Conservation (phyloP, 305 asterid genomes). For the Solanum hybrid region DNA sequence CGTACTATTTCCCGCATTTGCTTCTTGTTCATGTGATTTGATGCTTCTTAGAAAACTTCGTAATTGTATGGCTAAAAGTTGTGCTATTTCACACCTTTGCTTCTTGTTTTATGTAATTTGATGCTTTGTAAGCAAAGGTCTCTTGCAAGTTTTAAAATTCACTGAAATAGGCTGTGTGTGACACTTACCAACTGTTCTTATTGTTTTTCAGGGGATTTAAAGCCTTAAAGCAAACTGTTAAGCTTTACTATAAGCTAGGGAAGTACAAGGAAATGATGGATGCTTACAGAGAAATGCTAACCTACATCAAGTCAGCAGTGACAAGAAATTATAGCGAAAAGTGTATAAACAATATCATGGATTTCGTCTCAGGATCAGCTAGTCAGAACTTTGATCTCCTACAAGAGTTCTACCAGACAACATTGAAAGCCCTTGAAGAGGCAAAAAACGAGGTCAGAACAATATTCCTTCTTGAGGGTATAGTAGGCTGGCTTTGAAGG, state of each 20-base stretch:
- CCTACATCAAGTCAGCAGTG: conserved; percentile 88
- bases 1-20: not conserved
- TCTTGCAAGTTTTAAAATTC: not conserved
- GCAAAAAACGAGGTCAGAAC: conserved; percentile 83
- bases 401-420: conserved; percentile 89
- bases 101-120: not conserved
- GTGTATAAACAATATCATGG: conserved; percentile 93
- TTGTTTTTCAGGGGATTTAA: conserved; percentile 76
- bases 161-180: not conserved
- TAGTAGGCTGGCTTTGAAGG: not conserved
- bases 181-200: not conserved
- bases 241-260: conserved; percentile 82
- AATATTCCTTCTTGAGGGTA: not conserved
- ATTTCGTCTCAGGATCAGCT: conserved; percentile 90
- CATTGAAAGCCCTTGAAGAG: conserved; percentile 90
- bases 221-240: conserved; percentile 94
- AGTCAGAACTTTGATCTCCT: conserved; percentile 79
- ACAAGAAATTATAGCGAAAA: conserved; percentile 95
- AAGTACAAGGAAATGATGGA: conserved; percentile 93
- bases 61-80: not conserved
- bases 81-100: not conserved
- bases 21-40: not conserved
- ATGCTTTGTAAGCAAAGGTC: not conserved
- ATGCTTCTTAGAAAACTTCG: not conserved
- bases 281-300: conserved; percentile 83